phyloP scores from a whole-genome alignment of 75 land plant genomes.

The Pinus taeda region DNA sequence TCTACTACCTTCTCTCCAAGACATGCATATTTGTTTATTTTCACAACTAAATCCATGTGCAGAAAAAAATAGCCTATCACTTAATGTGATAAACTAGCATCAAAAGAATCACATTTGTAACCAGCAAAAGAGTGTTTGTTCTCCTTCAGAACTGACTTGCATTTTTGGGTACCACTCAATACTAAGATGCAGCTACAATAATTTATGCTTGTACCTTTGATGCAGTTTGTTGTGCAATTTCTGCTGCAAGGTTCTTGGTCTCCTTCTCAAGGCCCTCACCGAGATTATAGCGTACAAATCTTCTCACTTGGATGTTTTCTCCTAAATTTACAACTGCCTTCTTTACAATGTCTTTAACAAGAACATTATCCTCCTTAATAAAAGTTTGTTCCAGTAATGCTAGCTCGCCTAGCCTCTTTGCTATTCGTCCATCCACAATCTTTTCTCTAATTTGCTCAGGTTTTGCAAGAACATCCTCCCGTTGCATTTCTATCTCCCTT shows the following conservation, averaged over 20 bases:
- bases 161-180: too few species aligned
- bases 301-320: constrained; percentile 85
- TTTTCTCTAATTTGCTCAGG: constrained; percentile 88
- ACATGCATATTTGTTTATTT: too few species aligned
- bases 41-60: too few species aligned
- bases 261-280: constrained; percentile 68
- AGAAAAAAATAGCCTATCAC: too few species aligned
- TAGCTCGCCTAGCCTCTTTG: constrained; percentile 82
- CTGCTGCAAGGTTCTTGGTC: constrained; percentile 41
- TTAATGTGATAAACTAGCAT: too few species aligned
- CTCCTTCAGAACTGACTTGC: too few species aligned
- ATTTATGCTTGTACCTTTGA: background rate
- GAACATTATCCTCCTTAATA: constrained; percentile 70
- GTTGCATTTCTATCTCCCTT: constrained; percentile 83
- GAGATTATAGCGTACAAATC: constrained; percentile 82
- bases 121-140: too few species aligned
- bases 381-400: constrained; percentile 89
- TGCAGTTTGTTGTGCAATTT: constrained; percentile 42
- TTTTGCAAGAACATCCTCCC: constrained; percentile 77
- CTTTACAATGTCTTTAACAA: constrained; percentile 88
- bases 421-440: constrained; percentile 91
- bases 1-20: too few species aligned
- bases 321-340: constrained; percentile 84
- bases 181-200: background rate
- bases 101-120: too few species aligned